Conservation (phyloP, 2,329 filamentous ascomycete genomes). For the Diaporthe eres region DNA sequence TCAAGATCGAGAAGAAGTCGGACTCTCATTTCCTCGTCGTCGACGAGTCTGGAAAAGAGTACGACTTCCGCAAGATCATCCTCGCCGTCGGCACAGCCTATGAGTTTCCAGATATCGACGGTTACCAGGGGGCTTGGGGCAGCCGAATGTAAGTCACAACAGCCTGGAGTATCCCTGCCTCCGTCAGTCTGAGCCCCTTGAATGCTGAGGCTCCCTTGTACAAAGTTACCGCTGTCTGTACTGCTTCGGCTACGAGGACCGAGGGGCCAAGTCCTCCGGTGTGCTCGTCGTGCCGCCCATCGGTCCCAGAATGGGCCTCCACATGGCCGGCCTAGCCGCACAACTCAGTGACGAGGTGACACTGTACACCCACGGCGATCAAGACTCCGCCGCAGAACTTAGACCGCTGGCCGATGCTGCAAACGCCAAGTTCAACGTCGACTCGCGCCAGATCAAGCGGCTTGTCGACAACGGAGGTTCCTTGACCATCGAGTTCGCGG, state of each 20-base stretch:
- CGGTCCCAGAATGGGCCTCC: background rate
- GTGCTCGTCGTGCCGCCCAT: background rate
- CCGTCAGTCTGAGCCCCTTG: background rate
- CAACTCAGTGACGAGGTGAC: background rate
- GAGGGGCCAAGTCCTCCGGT: background rate
- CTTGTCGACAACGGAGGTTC: background rate
- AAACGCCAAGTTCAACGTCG: background rate
- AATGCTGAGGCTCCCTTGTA: background rate
- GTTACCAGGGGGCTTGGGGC: background rate
- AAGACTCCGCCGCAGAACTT: background rate
- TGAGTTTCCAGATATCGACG: background rate
- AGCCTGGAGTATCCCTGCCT: background rate
- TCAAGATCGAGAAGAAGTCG: background rate
- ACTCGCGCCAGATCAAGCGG: background rate
- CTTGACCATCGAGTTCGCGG: background rate
- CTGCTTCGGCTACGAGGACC: constrained; percentile 1
- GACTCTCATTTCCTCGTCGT: background rate
- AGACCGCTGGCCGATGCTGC: background rate
- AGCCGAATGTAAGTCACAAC: background rate
- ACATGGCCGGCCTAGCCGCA: background rate
- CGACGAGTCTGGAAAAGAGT: background rate
- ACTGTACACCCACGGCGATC: background rate
- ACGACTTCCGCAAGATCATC: background rate
- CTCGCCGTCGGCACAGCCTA: background rate
- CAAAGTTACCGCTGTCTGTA: background rate